Percentiles rank a stretch among this genome's conserved stretches.
phyloP scores from a whole-genome alignment of 441 rosid genomes.

The Jatropha multifida region DNA sequence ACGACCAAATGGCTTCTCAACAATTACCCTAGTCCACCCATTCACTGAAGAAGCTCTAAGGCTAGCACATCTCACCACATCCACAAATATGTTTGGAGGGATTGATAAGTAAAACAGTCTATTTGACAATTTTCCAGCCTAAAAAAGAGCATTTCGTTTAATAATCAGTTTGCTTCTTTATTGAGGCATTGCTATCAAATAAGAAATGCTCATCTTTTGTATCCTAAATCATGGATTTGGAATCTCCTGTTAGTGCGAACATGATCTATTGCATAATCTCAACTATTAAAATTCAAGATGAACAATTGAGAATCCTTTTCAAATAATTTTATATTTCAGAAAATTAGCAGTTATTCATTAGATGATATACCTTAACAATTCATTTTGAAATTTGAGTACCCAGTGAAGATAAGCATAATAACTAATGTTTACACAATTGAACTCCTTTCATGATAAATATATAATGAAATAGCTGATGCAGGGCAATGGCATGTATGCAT shows the following conservation, averaged over 20 bases:
- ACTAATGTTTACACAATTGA: not conserved
- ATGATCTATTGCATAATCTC: not conserved
- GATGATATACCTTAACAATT: not conserved
- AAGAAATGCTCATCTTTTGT: not conserved
- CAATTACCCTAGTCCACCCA: conserved; percentile 94
- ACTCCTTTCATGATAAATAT: not conserved
- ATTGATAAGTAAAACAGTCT: conserved; percentile 84
- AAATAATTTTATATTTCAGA: not conserved
- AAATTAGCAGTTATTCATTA: not conserved
- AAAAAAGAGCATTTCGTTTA: conserved; percentile 21
- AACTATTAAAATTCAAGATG: not conserved
- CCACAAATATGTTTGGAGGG: conserved; percentile 85
- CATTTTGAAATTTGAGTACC: not conserved
- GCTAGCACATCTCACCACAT: conserved; percentile 80
- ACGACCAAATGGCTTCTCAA: conserved; percentile 94
- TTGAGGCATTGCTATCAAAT: not conserved
- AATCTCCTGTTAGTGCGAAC: not conserved
- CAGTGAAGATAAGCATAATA: not conserved
- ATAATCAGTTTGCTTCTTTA: not conserved
- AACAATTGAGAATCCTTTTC: not conserved
- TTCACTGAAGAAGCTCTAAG: conserved; percentile 56
- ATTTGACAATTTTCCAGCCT: conserved; percentile 73
- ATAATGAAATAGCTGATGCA: not conserved
- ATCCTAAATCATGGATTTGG: not conserved
- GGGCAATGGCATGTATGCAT: not conserved